These are phyloP conservation scores for Geopyxis carbonaria DNA, from an alignment of 495 filamentous ascomycete species.

Conservation along the genomic window DNA sequence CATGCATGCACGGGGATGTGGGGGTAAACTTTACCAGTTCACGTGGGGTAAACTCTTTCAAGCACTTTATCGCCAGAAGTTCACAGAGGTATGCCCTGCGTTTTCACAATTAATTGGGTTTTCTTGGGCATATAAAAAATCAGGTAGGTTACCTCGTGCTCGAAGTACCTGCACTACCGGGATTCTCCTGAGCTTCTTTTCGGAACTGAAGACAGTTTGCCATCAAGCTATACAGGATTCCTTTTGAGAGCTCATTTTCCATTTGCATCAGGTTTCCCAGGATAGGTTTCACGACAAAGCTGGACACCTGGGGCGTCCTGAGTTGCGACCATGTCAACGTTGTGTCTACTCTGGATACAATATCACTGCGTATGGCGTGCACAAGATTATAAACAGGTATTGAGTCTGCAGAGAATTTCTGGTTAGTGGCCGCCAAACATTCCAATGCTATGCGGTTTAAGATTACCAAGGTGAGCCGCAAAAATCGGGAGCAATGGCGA, in stretches of 20 bases:
- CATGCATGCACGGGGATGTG: neutral
- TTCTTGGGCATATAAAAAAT: no score
- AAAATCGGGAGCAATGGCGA: constrained; percentile 64
- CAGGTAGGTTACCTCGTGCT: no score
- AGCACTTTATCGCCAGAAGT: constrained; percentile 73
- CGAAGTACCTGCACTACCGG: constrained; percentile 64
- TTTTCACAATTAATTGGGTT: no score
- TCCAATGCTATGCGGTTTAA: neutral
- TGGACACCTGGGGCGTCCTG: constrained; percentile 81
- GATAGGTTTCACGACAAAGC: constrained; percentile 83
- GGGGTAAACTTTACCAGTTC: constrained; percentile 44
- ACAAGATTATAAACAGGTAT: constrained; percentile 81
- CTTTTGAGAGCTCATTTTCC: constrained; percentile 67
- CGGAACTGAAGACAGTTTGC: constrained; percentile 85
- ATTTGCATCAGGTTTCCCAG: constrained; percentile 40
- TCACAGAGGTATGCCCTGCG: constrained; percentile 77
- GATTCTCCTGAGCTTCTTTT: constrained; percentile 65
- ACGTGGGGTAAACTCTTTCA: constrained; percentile 73
- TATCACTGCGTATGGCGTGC: constrained; percentile 67
- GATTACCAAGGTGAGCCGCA: constrained; percentile 56
- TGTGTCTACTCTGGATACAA: constrained; percentile 71
- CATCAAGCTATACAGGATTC: constrained; percentile 74
- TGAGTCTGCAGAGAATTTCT: constrained; percentile 33
- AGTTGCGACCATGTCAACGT: constrained; percentile 91
- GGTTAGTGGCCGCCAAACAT: constrained; percentile 3